These are phyloP conservation scores for Lipomyces mesembrius DNA, from an alignment of 805 yeast species.

Conservation along the genomic window DNA sequence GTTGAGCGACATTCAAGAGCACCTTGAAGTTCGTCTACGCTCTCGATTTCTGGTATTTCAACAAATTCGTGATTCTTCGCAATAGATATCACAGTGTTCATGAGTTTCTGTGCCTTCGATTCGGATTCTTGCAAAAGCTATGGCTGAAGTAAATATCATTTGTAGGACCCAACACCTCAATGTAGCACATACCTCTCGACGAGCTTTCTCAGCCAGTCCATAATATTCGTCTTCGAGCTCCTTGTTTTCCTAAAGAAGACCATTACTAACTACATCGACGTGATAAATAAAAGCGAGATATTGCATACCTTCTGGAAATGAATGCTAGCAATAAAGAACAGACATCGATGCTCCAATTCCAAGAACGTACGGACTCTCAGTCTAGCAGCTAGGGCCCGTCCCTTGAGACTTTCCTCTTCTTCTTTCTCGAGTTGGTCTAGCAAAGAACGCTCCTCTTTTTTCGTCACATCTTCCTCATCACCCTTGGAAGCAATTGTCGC, in stretches of 20 bases:
- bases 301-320: constrained; percentile 56
- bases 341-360: constrained; percentile 73
- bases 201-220: constrained; percentile 62
- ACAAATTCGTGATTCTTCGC: constrained; percentile 37
- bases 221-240: constrained; percentile 59
- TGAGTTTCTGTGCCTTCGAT: constrained; percentile 27
- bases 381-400: constrained; percentile 20
- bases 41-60: constrained; percentile 38
- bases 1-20: constrained; percentile 37
- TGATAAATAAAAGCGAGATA: constrained; percentile 38
- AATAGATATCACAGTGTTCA: constrained; percentile 20
- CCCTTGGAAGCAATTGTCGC: constrained; percentile 6
- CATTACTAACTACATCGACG: constrained; percentile 41
- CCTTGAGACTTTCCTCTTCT: constrained; percentile 30
- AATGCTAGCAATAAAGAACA: constrained; percentile 76
- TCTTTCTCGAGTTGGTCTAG: constrained; percentile 28
- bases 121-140: constrained; percentile 39
- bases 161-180: constrained; percentile 46
- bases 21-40: constrained; percentile 27
- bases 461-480: constrained; percentile 25
- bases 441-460: constrained; percentile 31
- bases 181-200: constrained; percentile 49
- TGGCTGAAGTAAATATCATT: constrained; percentile 39
- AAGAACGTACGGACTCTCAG: constrained; percentile 54
- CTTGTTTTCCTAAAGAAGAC: constrained; percentile 46